Conservation (phyloP, 2,329 filamentous ascomycete species). For the Sclerotiophoma versabilis region DNA sequence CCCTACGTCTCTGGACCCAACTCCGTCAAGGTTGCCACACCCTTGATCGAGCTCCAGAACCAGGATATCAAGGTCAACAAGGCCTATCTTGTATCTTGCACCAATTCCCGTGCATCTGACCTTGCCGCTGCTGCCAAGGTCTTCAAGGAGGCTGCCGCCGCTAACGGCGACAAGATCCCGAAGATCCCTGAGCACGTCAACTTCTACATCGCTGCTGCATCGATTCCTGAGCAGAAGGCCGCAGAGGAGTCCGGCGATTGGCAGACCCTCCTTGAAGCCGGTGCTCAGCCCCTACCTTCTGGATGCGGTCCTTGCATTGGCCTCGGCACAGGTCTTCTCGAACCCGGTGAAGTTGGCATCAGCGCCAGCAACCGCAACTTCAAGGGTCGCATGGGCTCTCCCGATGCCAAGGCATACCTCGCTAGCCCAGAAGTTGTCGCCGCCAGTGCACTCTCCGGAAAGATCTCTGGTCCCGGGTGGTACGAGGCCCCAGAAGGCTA, state of each 20-base stretch:
- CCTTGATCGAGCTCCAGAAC: constrained; percentile 73
- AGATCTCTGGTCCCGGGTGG: constrained; percentile 77
- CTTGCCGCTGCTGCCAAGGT: constrained; percentile 82
- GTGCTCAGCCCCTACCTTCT: constrained; percentile 73
- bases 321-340: constrained; percentile 77
- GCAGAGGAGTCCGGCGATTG: constrained; percentile 86
- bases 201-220: constrained; percentile 91
- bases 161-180: constrained; percentile 66
- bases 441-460: constrained; percentile 79
- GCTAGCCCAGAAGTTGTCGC: constrained; percentile 91
- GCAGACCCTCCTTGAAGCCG: constrained; percentile 81
- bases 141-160: constrained; percentile 75
- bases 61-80: constrained; percentile 81
- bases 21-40: constrained; percentile 85
- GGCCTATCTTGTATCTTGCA: constrained; percentile 90
- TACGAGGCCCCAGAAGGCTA: constrained; percentile 76
- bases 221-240: constrained; percentile 73
- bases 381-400: constrained; percentile 87
- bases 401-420: constrained; percentile 82
- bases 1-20: constrained; percentile 89
- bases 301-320: constrained; percentile 90
- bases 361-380: constrained; percentile 87
- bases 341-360: constrained; percentile 87
- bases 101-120: constrained; percentile 83
- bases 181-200: constrained; percentile 79